Evolutionary conservation across 352 stramenopile genomes (phyloP).

Genomic region (Globisporangium polare): DNA sequence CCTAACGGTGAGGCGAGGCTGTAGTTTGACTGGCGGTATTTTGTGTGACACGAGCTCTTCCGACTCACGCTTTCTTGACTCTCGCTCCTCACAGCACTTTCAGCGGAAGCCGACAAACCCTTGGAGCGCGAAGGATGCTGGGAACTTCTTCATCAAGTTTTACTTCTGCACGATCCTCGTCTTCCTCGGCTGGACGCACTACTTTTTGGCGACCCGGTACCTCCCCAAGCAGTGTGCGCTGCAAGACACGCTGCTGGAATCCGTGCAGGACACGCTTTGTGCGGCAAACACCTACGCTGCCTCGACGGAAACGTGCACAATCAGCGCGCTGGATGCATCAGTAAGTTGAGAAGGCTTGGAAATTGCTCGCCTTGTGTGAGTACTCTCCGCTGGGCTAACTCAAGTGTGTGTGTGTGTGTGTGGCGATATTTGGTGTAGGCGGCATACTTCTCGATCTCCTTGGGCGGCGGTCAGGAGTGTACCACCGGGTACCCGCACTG

Average conservation of each 20-base stretch:
- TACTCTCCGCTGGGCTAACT: too few species aligned
- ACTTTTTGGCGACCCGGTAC: slow-evolving; percentile 41
- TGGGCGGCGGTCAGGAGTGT: slow-evolving; percentile 25
- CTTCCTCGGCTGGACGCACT: slow-evolving; percentile 58
- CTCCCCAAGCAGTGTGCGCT: slow-evolving; percentile 57
- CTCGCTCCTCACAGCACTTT: slow-evolving; percentile 30
- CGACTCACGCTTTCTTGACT: neutral
- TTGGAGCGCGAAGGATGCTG: slow-evolving; percentile 73
- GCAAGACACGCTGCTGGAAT: slow-evolving; percentile 34
- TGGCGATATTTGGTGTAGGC: slow-evolving; percentile 16
- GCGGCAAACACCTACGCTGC: slow-evolving; percentile 25
- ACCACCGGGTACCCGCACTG: slow-evolving; percentile 49
- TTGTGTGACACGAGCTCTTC: neutral
- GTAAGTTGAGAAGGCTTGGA: slow-evolving; percentile 14
- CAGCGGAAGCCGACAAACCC: slow-evolving; percentile 70
- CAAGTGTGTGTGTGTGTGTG: too few species aligned
- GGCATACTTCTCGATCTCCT: slow-evolving; percentile 35
- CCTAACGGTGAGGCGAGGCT: slow-evolving; percentile 36
- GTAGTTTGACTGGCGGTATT: neutral
- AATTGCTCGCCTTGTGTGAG: neutral
- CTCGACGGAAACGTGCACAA: slow-evolving; percentile 26
- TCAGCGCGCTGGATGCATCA: slow-evolving; percentile 29
- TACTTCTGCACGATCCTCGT: slow-evolving; percentile 73
- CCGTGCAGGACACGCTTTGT: slow-evolving; percentile 24
- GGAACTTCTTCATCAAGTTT: slow-evolving; percentile 87